Conservation (phyloP, 2,329 filamentous ascomycete genomes). For the Claviceps arundinis region DNA sequence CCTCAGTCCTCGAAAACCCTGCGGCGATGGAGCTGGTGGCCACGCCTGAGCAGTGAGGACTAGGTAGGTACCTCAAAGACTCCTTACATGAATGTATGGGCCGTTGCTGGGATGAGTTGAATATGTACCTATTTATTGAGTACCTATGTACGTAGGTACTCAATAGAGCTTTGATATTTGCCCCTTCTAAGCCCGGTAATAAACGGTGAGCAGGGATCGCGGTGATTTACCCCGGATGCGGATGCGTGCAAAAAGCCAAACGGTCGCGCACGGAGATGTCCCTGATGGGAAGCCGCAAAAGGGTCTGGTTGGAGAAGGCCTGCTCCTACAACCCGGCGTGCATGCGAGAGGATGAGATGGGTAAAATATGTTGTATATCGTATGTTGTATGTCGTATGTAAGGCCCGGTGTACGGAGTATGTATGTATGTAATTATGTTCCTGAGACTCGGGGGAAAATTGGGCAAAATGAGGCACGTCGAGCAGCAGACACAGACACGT, state of each 20-base stretch:
- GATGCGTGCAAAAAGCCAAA: not conserved
- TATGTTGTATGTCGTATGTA: too few relatives aligned
- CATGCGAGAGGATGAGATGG: too few relatives aligned
- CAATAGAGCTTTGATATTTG: not conserved
- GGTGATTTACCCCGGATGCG: not conserved
- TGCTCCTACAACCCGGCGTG: not conserved
- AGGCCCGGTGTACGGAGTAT: too few relatives aligned
- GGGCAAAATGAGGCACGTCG: constrained; percentile 1
- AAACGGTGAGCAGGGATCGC: not conserved
- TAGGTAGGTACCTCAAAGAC: not conserved
- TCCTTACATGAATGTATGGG: not conserved
- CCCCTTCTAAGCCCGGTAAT: not conserved
- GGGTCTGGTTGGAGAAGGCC: not conserved
- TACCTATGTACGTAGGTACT: not conserved
- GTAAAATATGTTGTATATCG: too few relatives aligned
- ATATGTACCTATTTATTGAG: too few relatives aligned
- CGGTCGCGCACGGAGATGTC: not conserved
- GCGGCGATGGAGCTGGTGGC: not conserved
- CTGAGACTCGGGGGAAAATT: constrained; percentile 1
- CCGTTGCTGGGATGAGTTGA: not conserved
- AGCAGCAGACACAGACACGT: not conserved
- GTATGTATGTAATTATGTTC: not conserved
- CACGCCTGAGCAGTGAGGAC: not conserved
- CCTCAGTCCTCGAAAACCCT: not conserved
- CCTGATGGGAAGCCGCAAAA: not conserved